These are phyloP conservation scores for Salinomyces thailandicus DNA, from an alignment of 2,329 filamentous ascomycete species.

Conservation along the genomic window DNA sequence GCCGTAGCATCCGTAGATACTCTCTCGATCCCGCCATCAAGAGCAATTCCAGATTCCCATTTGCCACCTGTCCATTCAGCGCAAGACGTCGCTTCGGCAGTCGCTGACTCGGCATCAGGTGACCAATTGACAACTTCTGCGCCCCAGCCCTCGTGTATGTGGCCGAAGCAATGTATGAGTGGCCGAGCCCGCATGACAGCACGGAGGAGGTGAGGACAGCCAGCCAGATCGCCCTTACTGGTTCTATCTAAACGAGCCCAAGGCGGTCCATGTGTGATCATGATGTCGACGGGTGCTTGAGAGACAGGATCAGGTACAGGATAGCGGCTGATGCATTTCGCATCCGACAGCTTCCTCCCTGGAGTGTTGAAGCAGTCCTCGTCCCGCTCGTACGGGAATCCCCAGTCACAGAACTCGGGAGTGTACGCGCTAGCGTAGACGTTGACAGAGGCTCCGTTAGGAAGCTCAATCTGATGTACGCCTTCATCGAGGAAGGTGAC, in stretches of 20 bases:
- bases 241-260: conserved; percentile 40
- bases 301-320: conserved; percentile 26
- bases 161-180: conserved; percentile 50
- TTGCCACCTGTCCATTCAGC: conserved; percentile 8
- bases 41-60: conserved; percentile 7
- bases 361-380: conserved; percentile 44
- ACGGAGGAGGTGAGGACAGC: conserved; percentile 44
- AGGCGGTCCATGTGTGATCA: conserved; percentile 54
- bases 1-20: conserved; percentile 8
- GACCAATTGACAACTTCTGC: conserved; percentile 33
- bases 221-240: conserved; percentile 30
- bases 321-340: conserved; percentile 21
- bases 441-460: conserved; percentile 40
- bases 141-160: conserved; percentile 50
- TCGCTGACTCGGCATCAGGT: conserved; percentile 17
- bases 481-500: conserved; percentile 50
- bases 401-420: conserved; percentile 44
- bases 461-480: conserved; percentile 35
- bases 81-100: conserved; percentile 1
- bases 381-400: conserved; percentile 42
- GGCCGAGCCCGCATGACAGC: conserved; percentile 44
- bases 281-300: conserved; percentile 39
- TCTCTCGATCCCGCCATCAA: conserved; percentile 6
- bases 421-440: conserved; percentile 46
- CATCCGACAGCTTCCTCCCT: conserved; percentile 21